Evolutionary conservation across 164 flowering plant genomes (phyloP).

Genomic region (Tetrastigma voinierianum): DNA sequence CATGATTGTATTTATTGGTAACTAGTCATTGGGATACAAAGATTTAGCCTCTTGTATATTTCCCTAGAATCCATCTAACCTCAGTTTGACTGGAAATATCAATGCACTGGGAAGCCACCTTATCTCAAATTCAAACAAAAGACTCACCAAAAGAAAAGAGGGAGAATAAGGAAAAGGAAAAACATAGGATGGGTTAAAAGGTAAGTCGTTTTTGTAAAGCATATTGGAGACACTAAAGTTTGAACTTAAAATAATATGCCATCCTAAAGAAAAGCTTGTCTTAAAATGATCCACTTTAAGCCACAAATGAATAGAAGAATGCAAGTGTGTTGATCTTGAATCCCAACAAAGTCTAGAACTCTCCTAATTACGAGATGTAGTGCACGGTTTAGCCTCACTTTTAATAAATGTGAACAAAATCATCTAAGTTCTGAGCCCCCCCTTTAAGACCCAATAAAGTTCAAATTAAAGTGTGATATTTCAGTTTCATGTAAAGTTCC

Average conservation of each 20-base stretch:
- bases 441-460: not conserved
- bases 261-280: not conserved
- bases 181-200: not conserved
- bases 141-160: too few species aligned
- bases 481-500: too few species aligned
- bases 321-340: not conserved
- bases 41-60: too few species aligned
- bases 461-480: not conserved
- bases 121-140: not conserved
- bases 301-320: not conserved
- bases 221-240: not conserved
- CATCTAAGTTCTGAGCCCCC: not conserved
- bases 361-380: not conserved
- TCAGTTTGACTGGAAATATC: not conserved
- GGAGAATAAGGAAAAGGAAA: not conserved
- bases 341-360: not conserved
- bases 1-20: too few species aligned
- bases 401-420: not conserved
- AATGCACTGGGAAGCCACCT: not conserved
- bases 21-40: too few species aligned
- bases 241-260: too few species aligned
- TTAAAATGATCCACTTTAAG: not conserved
- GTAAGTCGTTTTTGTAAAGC: not conserved
- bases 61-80: too few species aligned
- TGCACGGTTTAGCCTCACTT: not conserved